Base-by-base conservation (phyloP, 225 moss, liverwort and hornwort species). In the Physcomitrellopsis africana region DNA sequence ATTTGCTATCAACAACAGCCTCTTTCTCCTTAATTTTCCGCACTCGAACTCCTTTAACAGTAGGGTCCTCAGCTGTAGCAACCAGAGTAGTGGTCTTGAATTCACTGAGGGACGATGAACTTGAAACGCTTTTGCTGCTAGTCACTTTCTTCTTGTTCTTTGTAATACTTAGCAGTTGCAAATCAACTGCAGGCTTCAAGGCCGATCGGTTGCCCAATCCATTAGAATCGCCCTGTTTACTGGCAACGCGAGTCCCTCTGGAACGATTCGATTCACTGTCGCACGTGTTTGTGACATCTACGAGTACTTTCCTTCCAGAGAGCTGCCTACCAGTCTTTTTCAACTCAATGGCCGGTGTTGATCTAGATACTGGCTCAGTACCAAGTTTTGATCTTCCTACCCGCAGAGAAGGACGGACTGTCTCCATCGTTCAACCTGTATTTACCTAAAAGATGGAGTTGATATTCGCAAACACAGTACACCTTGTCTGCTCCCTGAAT, bases 341-440 rank as follows among this genome's bases (percentile, higher is more conserved):
- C 62, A 41, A 22, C 62, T 63, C 43, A 41, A 37, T 26, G 17
- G 69, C 24, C 43, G 77, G 69, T 63, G 69, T 62, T 11, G 20
- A 13, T 52, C 12, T 32, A 29, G 51, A 43, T n/a, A 43, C n/a
- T 44, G 62, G 5, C 52, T 60, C 53, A 26, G 15, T 53, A 42
- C 22, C 42, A 51, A 18, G 52, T 61, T 62, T 70, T 5, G 60
- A 59, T 51, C 67, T 79, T 51, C 66, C 66, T 41, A 48, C 58
- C 41, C 78, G 78, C 19, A 65, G 41, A 23, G 78, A 72, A 37
- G 65, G 78, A 13, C 56, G 48, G 51, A 72, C 51, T 14, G 72
- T 5, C 22, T 72, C 78, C 72, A 72, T 78, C 23, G 69, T 29
- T 26, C 51, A 57, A 48, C 65, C 66, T 43, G 41, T 26, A 49